Evolutionary conservation across 805 yeast genomes (phyloP).

Genomic region (Candida silvatica): DNA sequence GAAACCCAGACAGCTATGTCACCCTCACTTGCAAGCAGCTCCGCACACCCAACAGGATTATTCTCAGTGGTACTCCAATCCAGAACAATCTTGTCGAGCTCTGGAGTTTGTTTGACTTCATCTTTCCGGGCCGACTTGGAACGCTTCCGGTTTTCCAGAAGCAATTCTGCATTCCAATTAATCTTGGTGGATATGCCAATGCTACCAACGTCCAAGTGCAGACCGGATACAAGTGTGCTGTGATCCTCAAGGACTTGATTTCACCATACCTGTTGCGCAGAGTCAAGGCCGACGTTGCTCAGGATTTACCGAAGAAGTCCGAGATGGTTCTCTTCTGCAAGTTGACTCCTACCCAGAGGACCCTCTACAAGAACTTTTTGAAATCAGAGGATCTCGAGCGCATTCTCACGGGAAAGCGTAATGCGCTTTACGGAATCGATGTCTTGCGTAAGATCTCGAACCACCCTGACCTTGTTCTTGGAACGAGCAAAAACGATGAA

Average conservation of each 20-base stretch:
- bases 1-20: conserved; percentile 89
- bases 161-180: conserved; percentile 88
- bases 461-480: conserved; percentile 80
- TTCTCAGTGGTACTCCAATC: conserved; percentile 92
- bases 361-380: conserved; percentile 65
- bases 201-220: conserved; percentile 95
- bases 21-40: conserved; percentile 79
- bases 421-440: conserved; percentile 85
- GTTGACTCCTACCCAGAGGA: conserved; percentile 67
- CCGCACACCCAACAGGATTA: conserved; percentile 76
- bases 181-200: conserved; percentile 96
- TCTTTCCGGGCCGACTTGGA: conserved; percentile 90
- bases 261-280: conserved; percentile 85
- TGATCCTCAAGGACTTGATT: conserved; percentile 76
- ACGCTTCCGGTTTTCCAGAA: conserved; percentile 91
- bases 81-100: conserved; percentile 87
- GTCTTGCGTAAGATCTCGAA: conserved; percentile 87
- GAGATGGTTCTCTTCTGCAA: conserved; percentile 93
- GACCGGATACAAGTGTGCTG: conserved; percentile 94
- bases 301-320: conserved; percentile 84
- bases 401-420: conserved; percentile 66
- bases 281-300: conserved; percentile 89
- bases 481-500: conserved; percentile 22
- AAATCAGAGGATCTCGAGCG: conserved; percentile 68
- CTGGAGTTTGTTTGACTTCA: conserved; percentile 94